Evolutionary conservation across 2,329 filamentous ascomycete species (phyloP), one percentile per base, ranked within the genome.

Genomic region (Orbilia blumenaviensis): DNA sequence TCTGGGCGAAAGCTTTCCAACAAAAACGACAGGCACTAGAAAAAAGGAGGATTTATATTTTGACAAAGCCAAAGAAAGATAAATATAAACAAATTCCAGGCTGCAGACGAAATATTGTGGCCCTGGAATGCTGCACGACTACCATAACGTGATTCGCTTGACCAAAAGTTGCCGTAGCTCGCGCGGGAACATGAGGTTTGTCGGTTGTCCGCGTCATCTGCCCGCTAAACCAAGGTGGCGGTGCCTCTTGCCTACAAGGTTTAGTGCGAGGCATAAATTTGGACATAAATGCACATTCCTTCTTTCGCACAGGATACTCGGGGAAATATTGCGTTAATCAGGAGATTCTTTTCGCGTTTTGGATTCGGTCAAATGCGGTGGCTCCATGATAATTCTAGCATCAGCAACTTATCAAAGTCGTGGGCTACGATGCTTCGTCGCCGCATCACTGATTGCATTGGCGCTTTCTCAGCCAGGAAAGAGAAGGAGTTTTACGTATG

Each of bases 201-300:
- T 68, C 61, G 23, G 9, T 38, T 71, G 66, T 63, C 66, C 66
- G 66, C 66, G 66, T 71, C 66, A 71, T 71, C 66, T 71, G 66
- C 50, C 52, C 52, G 56, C 52, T 38, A 56, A n/a, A 56, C 23
- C 21, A 23, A 21, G 44, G 66, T 63, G 66, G 66, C 66, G 66
- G 66, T 63, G 66, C 32, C 46, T 62, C 50, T 44, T 18, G 56
- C 29, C 60, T 29, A 10, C 67, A 72, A 72, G 67, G 67, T 72
- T 36, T 23, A 58, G 27, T 23, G 29, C 67, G 50, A 72, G 67
- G 67, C 67, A 63, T 54, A 71, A 38, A 56, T 38, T 56, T 56
- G 52, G 52, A 23, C 25, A 56, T 32, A 56, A 36, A 56, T 12
- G 48, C 27, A 52, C 14, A 32, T 27, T 5, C 23, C 18, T 32